Evolutionary conservation across 140 eudicot species (phyloP).

Genomic region (Erigeron philadelphicus): DNA sequence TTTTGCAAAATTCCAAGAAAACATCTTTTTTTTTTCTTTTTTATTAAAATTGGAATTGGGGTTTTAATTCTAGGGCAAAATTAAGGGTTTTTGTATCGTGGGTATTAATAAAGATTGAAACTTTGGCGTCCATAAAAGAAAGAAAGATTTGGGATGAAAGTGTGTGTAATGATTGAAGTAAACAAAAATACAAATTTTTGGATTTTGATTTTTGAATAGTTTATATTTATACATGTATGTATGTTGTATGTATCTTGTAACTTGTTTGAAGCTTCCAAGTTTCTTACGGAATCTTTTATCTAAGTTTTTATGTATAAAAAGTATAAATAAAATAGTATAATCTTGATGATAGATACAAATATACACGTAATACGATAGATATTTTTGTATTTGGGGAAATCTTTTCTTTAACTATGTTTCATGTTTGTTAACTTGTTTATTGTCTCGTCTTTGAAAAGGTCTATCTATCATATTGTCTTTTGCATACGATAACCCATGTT

Average conservation of each 20-base stretch:
- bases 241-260: too few species aligned
- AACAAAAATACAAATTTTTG: slow-evolving; percentile 17
- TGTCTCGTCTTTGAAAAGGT: too few species aligned
- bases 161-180: background rate
- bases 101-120: slow-evolving; percentile 23
- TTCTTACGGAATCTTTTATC: slow-evolving; percentile 1
- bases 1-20: slow-evolving; percentile 67
- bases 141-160: slow-evolving; percentile 14
- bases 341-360: too few species aligned
- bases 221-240: background rate
- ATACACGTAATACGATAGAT: too few species aligned
- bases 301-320: too few species aligned
- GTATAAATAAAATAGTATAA: too few species aligned
- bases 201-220: background rate
- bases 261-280: slow-evolving; percentile 22
- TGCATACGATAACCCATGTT: too few species aligned
- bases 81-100: slow-evolving; percentile 40
- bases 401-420: too few species aligned
- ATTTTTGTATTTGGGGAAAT: too few species aligned
- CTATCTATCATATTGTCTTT: too few species aligned
- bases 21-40: slow-evolving; percentile 34
- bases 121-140: slow-evolving; percentile 39
- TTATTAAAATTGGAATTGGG: background rate
- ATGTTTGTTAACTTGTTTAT: too few species aligned
- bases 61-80: slow-evolving; percentile 11